A percentile compares a stretch with the other conserved stretches of the same genome.
These are phyloP conservation scores for Yarrowia deformans DNA, from an alignment of 805 yeast genomes.

Conservation along the genomic window DNA sequence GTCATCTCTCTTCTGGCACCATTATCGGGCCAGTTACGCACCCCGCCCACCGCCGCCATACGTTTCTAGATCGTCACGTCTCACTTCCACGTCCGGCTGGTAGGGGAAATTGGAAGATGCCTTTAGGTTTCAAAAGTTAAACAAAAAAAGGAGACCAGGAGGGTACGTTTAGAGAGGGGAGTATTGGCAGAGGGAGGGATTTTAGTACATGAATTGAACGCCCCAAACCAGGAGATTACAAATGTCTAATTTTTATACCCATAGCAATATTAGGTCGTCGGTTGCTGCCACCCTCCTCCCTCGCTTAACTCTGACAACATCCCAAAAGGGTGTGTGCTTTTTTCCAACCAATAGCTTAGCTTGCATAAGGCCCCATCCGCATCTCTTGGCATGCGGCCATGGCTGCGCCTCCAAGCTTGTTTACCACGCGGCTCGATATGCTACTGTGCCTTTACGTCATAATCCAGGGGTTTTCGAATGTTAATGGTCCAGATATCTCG, in stretches of 20 bases:
- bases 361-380: constrained; percentile 14
- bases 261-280: too few relatives aligned
- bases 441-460: constrained; percentile 34
- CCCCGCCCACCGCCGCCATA: background rate
- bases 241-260: background rate
- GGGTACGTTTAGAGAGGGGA: background rate
- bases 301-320: background rate
- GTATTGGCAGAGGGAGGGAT: background rate
- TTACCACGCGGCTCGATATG: constrained; percentile 34
- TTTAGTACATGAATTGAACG: background rate
- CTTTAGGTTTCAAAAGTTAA: background rate
- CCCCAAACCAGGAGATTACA: background rate
- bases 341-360: background rate
- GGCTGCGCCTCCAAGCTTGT: constrained; percentile 38
- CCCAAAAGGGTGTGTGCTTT: background rate
- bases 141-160: background rate
- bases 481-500: background rate
- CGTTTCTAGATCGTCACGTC: background rate
- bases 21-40: background rate
- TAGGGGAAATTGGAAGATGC: background rate
- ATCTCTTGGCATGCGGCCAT: constrained; percentile 37
- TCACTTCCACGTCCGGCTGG: constrained; percentile 8
- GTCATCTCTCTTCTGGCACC: too few relatives aligned
- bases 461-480: background rate
- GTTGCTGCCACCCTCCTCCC: too few relatives aligned